A percentile compares a stretch with the other conserved stretches of the same genome.
Conservation (phyloP, 345 rosid species). For the Psidium friedrichsthalianum region DNA sequence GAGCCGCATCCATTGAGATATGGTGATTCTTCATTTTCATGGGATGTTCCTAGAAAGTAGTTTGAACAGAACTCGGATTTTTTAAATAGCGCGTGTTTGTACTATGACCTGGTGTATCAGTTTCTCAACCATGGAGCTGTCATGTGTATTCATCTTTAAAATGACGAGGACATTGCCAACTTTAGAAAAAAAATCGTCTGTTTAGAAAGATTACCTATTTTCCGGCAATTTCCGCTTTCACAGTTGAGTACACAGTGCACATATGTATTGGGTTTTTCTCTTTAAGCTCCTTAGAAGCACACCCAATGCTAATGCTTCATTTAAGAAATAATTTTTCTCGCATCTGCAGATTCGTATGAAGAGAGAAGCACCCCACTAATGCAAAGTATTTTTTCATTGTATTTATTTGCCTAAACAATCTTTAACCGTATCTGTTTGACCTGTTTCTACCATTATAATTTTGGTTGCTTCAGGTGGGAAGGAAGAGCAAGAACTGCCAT, state of each 20-base stretch:
- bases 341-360: background rate
- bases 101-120: background rate
- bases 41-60: background rate
- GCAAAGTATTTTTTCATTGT: background rate
- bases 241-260: background rate
- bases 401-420: background rate
- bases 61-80: background rate
- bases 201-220: background rate
- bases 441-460: background rate
- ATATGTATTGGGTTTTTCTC: background rate
- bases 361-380: background rate
- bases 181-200: background rate
- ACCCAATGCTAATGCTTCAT: background rate
- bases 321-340: background rate
- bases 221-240: background rate
- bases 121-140: background rate
- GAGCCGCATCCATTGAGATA: background rate
- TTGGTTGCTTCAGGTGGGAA: slow-evolving; percentile 43
- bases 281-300: background rate
- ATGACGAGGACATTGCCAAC: background rate
- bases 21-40: background rate
- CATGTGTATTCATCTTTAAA: background rate
- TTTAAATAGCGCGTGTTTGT: background rate
- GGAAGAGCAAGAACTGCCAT: slow-evolving; percentile 71
- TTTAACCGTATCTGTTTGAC: background rate